Evolutionary conservation across 345 rosid species (phyloP).

Genomic region (Mangifera indica): DNA sequence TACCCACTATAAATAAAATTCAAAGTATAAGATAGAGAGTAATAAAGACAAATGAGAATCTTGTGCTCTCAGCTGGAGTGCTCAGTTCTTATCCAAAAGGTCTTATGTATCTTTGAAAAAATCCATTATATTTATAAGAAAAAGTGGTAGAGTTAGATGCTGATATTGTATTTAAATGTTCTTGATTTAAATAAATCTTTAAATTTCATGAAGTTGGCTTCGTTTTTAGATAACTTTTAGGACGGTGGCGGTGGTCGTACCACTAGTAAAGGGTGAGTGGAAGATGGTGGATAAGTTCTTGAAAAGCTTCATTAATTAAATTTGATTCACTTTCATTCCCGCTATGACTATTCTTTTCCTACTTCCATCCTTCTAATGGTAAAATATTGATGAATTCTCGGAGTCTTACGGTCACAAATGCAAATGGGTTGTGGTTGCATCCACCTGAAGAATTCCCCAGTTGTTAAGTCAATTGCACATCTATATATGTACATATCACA

Average conservation of each 20-base stretch:
- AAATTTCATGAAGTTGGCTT: neutral
- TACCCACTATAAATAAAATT: too few species aligned
- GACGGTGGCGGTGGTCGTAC: neutral
- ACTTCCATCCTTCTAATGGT: neutral
- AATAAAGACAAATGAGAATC: too few species aligned
- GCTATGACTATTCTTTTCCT: neutral
- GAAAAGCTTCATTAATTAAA: neutral
- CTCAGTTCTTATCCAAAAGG: too few species aligned
- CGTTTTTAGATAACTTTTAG: neutral
- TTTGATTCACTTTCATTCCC: slow-evolving; percentile 6
- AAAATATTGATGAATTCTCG: neutral
- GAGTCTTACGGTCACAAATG: neutral
- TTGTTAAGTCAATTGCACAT: slow-evolving; percentile 8
- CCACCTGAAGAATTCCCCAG: slow-evolving; percentile 23
- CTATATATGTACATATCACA: too few species aligned
- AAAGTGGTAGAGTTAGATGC: too few species aligned
- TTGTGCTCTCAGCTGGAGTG: too few species aligned
- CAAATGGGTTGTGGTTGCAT: neutral
- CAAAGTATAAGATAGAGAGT: too few species aligned
- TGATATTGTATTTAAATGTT: too few species aligned
- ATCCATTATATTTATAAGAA: too few species aligned
- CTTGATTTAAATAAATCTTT: neutral
- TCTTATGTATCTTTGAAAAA: too few species aligned
- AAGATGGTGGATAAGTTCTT: slow-evolving; percentile 7
- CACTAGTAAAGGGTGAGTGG: slow-evolving; percentile 9